These are phyloP conservation scores for Clarireedia hainanense DNA, from an alignment of 2,329 filamentous ascomycete genomes.

Conservation along the genomic window DNA sequence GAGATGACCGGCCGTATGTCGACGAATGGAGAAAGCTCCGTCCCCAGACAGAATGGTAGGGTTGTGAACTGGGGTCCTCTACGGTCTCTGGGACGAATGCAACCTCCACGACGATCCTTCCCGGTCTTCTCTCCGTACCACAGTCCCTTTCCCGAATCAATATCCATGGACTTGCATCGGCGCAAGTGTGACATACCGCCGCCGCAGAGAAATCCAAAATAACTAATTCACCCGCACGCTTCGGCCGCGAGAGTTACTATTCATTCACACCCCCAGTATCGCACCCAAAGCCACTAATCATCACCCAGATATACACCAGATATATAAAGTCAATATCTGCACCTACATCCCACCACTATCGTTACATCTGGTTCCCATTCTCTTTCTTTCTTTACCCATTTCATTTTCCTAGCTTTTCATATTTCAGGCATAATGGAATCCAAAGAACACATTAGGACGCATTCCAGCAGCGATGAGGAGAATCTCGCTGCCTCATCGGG, in stretches of 20 bases:
- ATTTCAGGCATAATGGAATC: slow-evolving; percentile 3
- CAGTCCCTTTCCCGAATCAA: not conserved
- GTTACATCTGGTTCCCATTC: too few relatives aligned
- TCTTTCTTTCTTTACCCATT: not conserved
- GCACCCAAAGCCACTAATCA: not conserved
- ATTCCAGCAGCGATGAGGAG: slow-evolving; percentile 6
- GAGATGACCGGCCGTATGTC: too few relatives aligned
- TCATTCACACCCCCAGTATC: not conserved
- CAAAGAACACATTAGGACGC: not conserved
- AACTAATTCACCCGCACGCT: not conserved
- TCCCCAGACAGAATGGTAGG: too few relatives aligned
- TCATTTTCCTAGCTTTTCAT: not conserved
- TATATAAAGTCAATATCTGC: too few relatives aligned
- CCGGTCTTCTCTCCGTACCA: not conserved
- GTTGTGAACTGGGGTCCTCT: too few relatives aligned
- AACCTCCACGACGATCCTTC: not conserved
- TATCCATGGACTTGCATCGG: slow-evolving; percentile 2
- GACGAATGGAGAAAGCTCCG: too few relatives aligned
- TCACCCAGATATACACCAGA: too few relatives aligned
- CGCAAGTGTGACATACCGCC: slow-evolving; percentile 1
- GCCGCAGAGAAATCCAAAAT: not conserved
- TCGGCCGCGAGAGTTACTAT: not conserved
- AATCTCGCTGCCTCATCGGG: not conserved
- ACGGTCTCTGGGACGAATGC: too few relatives aligned
- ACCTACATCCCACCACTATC: too few relatives aligned